Percentiles rank a stretch among this genome's conserved stretches.
phyloP scores from a whole-genome alignment of 2,329 filamentous ascomycete genomes.

The Arthroderma uncinatum region DNA sequence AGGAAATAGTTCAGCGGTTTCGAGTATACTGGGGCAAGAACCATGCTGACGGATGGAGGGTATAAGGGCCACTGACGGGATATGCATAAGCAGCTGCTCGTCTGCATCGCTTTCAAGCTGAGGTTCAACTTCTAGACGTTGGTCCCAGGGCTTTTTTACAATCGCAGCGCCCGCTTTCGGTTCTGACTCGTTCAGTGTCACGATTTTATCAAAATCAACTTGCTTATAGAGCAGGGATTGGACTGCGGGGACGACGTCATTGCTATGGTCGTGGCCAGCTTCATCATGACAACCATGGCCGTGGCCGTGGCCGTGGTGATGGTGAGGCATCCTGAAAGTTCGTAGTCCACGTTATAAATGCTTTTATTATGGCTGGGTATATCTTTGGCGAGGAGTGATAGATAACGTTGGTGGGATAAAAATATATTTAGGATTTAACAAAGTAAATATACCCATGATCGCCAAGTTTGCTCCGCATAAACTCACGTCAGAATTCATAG shows the following conservation, averaged over 20 bases:
- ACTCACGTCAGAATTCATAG: too few species aligned
- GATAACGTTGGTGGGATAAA: not conserved
- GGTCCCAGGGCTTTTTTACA: slow-evolving; percentile 81
- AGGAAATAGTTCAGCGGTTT: not conserved
- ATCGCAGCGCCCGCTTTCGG: slow-evolving; percentile 60
- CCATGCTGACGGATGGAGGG: not conserved
- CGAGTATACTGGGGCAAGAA: not conserved
- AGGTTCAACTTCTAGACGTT: slow-evolving; percentile 59
- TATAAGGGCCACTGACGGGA: slow-evolving; percentile 54
- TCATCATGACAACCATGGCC: slow-evolving; percentile 43
- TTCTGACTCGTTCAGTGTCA: slow-evolving; percentile 69
- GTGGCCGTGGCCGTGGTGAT: slow-evolving; percentile 34
- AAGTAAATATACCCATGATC: too few species aligned
- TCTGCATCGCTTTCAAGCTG: slow-evolving; percentile 79
- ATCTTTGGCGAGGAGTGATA: not conserved
- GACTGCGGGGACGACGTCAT: slow-evolving; percentile 84
- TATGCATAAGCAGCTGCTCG: slow-evolving; percentile 83
- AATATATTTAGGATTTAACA: too few species aligned
- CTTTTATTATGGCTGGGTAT: not conserved
- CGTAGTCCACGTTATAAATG: not conserved
- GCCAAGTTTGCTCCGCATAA: too few species aligned
- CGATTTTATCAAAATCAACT: slow-evolving; percentile 77
- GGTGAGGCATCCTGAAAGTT: slow-evolving; percentile 6
- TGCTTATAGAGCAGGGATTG: slow-evolving; percentile 86
- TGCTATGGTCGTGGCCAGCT: slow-evolving; percentile 69